phyloP scores from a whole-genome alignment of 1,139 yeast species.

The Sugiyamaella novakii region DNA sequence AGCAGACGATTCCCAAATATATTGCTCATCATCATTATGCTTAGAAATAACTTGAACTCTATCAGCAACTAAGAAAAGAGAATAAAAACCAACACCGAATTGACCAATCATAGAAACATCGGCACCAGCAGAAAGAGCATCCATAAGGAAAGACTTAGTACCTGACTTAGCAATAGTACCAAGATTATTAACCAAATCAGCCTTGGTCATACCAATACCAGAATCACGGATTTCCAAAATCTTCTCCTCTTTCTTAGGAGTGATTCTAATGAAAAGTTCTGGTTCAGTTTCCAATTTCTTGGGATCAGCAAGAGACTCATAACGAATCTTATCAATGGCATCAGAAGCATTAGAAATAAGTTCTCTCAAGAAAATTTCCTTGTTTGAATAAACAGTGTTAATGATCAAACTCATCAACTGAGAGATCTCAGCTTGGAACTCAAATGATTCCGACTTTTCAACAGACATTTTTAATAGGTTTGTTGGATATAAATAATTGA shows the following conservation, averaged over 20 bases:
- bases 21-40: conserved; percentile 99
- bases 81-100: conserved; percentile 99
- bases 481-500: conserved; percentile 7
- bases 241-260: conserved; percentile 93
- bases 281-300: conserved; percentile 92
- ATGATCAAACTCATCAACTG: conserved; percentile 99
- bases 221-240: conserved; percentile 97
- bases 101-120: conserved; percentile 99
- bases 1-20: conserved; percentile 99
- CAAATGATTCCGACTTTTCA: conserved; percentile 48
- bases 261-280: conserved; percentile 93
- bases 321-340: conserved; percentile 96
- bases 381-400: conserved; percentile 99
- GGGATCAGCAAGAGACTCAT: conserved; percentile 93
- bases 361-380: conserved; percentile 99
- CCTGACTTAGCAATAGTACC: conserved; percentile 99
- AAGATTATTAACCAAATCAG: conserved; percentile 97
- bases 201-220: conserved; percentile 99
- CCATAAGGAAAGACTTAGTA: conserved; percentile 96
- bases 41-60: conserved; percentile 97
- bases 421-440: conserved; percentile 99
- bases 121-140: conserved; percentile 98
- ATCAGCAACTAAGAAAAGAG: conserved; percentile 98
- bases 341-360: conserved; percentile 97
- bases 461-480: conserved; percentile 11